Percentiles rank a stretch among this genome's conserved stretches.
Evolutionary conservation across 345 rosid species (phyloP).

Genomic region (Eucalyptus erythrocorys): DNA sequence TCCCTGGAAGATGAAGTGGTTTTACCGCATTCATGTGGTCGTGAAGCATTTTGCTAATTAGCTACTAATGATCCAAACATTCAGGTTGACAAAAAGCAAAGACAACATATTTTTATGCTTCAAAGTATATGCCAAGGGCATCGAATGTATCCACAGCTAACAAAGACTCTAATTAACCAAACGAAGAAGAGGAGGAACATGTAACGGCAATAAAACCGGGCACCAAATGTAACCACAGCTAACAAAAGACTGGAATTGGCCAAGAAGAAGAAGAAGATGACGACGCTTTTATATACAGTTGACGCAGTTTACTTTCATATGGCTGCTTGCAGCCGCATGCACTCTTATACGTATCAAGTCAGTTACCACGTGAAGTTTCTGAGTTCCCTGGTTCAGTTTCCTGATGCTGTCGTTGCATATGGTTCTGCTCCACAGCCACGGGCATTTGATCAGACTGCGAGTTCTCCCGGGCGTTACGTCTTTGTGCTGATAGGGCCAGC

Average conservation of each 20-base stretch:
- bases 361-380: neutral
- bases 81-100: neutral
- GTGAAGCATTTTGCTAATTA: neutral
- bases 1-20: neutral
- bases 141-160: neutral
- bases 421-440: neutral
- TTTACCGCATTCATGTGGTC: neutral
- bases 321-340: neutral
- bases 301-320: neutral
- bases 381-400: neutral
- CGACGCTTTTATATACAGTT: neutral
- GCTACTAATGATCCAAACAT: neutral
- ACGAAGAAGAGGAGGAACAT: neutral
- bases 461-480: neutral
- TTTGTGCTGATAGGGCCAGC: constrained; percentile 5
- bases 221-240: neutral
- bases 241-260: neutral
- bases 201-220: neutral
- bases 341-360: neutral
- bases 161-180: neutral
- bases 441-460: constrained; percentile 8
- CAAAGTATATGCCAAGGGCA: neutral
- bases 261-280: neutral
- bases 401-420: neutral
- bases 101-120: neutral